Conservation (phyloP, 2,329 filamentous ascomycete genomes). For the Diaporthe batatas region DNA sequence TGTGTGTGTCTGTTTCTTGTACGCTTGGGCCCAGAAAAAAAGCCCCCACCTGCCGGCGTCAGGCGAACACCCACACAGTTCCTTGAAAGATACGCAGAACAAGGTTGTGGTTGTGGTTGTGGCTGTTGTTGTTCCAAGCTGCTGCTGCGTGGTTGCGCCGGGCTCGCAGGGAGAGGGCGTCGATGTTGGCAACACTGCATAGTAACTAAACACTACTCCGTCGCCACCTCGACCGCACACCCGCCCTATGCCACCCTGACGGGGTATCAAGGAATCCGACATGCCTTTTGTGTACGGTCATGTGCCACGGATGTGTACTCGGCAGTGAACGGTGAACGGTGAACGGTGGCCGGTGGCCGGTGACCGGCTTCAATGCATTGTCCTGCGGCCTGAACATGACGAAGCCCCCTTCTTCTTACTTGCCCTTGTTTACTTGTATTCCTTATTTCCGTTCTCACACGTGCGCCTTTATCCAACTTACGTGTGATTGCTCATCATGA, state of each 20-base stretch:
- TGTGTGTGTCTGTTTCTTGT: not conserved
- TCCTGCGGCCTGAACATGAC: conserved; percentile 9
- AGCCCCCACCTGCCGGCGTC: not conserved
- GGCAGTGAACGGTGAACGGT: not conserved
- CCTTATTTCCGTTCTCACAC: not conserved
- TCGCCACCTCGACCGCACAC: conserved; percentile 4
- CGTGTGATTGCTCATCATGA: conserved; percentile 14
- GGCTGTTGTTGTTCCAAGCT: too few relatives aligned
- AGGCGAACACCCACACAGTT: not conserved
- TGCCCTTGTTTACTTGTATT: too few relatives aligned
- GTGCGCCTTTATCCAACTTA: not conserved
- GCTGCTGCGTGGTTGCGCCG: too few relatives aligned
- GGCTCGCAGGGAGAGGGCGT: not conserved
- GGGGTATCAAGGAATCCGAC: conserved; percentile 15
- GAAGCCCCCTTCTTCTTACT: too few relatives aligned
- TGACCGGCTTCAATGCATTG: not conserved
- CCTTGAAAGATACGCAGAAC: not conserved
- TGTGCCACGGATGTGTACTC: not conserved
- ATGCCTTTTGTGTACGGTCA: not conserved
- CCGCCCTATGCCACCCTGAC: not conserved
- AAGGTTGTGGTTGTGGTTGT: not conserved
- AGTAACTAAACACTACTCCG: conserved; percentile 8
- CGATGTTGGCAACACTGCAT: not conserved
- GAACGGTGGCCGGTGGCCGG: too few relatives aligned
- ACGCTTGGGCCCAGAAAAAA: not conserved